Conservation (phyloP, 1,284 basidiomycete genomes). For the Macrocystidia cucumis region DNA sequence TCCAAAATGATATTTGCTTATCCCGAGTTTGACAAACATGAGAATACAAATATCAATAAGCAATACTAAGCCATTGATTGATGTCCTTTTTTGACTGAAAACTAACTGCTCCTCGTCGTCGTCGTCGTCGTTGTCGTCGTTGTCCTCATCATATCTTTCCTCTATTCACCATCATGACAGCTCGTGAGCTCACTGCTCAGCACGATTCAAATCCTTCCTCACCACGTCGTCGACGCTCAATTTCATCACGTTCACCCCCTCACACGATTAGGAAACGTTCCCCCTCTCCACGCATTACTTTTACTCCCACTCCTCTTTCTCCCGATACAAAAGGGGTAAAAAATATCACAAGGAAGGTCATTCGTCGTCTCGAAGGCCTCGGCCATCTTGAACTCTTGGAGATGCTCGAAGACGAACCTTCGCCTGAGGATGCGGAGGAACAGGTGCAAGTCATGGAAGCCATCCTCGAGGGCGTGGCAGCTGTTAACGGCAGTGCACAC, state of each 20-base stretch:
- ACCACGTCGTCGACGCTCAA: conserved; percentile 12
- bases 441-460: conserved; percentile 15
- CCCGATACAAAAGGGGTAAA: conserved; percentile 28
- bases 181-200: not conserved
- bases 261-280: conserved; percentile 21
- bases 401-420: conserved; percentile 12
- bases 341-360: conserved; percentile 37
- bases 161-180: too few relatives aligned
- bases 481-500: conserved; percentile 1
- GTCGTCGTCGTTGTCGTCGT: too few relatives aligned
- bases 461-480: not conserved
- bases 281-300: conserved; percentile 28
- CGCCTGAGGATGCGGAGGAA: conserved; percentile 11
- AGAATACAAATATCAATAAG: too few relatives aligned
- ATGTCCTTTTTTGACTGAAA: too few relatives aligned
- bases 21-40: too few relatives aligned
- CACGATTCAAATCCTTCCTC: conserved; percentile 4
- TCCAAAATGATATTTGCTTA: not conserved
- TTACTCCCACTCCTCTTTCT: conserved; percentile 22
- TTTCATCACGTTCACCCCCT: conserved; percentile 11
- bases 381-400: conserved; percentile 18
- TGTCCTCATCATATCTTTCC: too few relatives aligned
- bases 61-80: too few relatives aligned
- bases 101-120: too few relatives aligned
- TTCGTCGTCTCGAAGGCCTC: conserved; percentile 33